These are phyloP conservation scores for Daldinia caldariorum DNA, from an alignment of 495 filamentous ascomycete genomes.

Conservation along the genomic window DNA sequence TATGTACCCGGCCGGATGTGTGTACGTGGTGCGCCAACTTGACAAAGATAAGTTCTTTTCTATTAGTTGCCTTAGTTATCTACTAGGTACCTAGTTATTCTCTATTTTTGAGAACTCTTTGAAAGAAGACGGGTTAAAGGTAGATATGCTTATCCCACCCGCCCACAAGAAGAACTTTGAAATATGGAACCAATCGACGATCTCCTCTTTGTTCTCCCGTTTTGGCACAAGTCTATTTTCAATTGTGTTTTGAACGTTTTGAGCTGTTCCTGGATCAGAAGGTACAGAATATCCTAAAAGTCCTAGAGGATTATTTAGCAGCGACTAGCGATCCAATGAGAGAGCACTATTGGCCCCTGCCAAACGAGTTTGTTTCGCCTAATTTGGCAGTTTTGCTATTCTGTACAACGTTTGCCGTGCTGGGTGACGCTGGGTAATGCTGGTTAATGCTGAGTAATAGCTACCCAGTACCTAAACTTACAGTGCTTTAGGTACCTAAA, in stretches of 20 bases:
- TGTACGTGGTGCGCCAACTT: conserved; percentile 12
- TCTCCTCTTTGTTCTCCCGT: not conserved
- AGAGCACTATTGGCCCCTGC: not conserved
- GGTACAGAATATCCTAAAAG: conserved; percentile 22
- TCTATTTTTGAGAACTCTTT: not conserved
- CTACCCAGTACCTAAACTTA: too few species aligned
- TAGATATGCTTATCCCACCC: not conserved
- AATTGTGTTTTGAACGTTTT: conserved; percentile 4
- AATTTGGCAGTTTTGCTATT: conserved; percentile 35
- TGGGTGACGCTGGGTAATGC: not conserved
- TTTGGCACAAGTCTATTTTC: conserved; percentile 3
- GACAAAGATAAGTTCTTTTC: conserved; percentile 2
- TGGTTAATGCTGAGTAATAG: too few species aligned
- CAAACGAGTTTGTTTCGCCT: conserved; percentile 40
- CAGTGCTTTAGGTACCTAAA: too few species aligned
- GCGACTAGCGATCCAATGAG: conserved; percentile 42
- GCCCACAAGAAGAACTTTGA: not conserved
- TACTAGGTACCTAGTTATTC: not conserved
- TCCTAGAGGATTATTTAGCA: conserved; percentile 35
- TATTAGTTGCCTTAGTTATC: too few species aligned
- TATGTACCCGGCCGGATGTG: not conserved
- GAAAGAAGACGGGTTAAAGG: not conserved
- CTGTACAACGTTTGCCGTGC: conserved; percentile 17
- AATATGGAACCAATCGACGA: not conserved
- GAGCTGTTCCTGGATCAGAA: conserved; percentile 19